Evolutionary conservation across 169 alveolate species (phyloP).

Genomic region (Nephromyces sp.): DNA sequence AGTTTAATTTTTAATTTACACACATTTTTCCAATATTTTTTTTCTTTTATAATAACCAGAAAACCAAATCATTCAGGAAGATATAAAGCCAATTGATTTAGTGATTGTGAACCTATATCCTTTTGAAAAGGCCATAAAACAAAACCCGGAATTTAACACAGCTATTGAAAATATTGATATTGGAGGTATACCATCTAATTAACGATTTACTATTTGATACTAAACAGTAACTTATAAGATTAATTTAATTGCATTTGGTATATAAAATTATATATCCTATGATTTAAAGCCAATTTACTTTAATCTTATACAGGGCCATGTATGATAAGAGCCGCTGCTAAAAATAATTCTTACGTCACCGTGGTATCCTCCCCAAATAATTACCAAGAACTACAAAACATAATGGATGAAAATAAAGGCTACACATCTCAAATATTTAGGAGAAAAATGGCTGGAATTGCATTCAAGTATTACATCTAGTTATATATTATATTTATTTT

Average conservation of each 20-base stretch:
- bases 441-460: slow-evolving; percentile 26
- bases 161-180: slow-evolving; percentile 42
- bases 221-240: no score
- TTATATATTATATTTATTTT: background rate
- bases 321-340: slow-evolving; percentile 42
- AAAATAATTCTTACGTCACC: slow-evolving; percentile 32
- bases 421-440: slow-evolving; percentile 20
- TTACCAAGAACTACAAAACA: background rate
- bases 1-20: no score
- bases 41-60: slow-evolving; percentile 3
- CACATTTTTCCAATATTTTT: background rate
- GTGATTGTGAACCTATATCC: slow-evolving; percentile 34
- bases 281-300: no score
- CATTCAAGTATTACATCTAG: slow-evolving; percentile 11
- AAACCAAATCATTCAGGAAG: slow-evolving; percentile 23
- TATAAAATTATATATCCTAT: no score
- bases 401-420: background rate
- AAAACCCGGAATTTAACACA: background rate
- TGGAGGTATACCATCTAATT: no score
- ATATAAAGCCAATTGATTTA: slow-evolving; percentile 24
- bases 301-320: slow-evolving; percentile 10
- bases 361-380: slow-evolving; percentile 31
- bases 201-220: no score
- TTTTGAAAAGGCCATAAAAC: slow-evolving; percentile 25
- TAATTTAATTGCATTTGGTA: no score